A percentile compares a stretch with the other conserved stretches of the same genome.
Conservation (phyloP, 2,329 filamentous ascomycete genomes). For the Fusarium decemcellulare region DNA sequence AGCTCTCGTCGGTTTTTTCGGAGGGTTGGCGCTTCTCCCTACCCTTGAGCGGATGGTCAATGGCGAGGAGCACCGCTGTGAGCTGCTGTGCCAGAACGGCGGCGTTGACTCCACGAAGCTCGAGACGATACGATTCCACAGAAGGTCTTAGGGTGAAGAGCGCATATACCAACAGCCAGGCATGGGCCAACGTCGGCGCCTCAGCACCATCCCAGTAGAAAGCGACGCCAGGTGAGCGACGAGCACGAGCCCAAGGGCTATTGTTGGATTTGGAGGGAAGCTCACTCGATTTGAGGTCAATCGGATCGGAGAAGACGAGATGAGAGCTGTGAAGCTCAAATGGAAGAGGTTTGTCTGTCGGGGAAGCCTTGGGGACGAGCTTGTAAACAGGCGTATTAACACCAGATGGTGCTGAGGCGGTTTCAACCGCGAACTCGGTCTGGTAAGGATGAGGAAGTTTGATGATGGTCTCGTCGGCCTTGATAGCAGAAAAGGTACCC, state of each 20-base stretch:
- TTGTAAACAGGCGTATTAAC: slow-evolving; percentile 51
- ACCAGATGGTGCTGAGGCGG: slow-evolving; percentile 43
- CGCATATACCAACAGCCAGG: slow-evolving; percentile 67
- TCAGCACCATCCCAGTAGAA: slow-evolving; percentile 59
- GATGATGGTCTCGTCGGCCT: slow-evolving; percentile 56
- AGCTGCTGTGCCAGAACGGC: slow-evolving; percentile 57
- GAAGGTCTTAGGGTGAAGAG: slow-evolving; percentile 65
- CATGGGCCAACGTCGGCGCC: slow-evolving; percentile 63
- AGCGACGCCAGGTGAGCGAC: slow-evolving; percentile 64
- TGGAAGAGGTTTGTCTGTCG: slow-evolving; percentile 47
- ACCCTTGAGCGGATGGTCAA: slow-evolving; percentile 61
- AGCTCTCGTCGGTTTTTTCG: slow-evolving; percentile 48
- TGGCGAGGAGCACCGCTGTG: slow-evolving; percentile 62
- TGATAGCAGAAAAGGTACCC: slow-evolving; percentile 39
- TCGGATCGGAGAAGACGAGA: slow-evolving; percentile 62
- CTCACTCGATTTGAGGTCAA: slow-evolving; percentile 64
- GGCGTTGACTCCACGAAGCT: slow-evolving; percentile 57
- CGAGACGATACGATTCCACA: slow-evolving; percentile 64
- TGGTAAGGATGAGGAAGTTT: slow-evolving; percentile 66
- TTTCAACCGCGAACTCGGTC: slow-evolving; percentile 60
- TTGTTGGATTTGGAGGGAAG: slow-evolving; percentile 66
- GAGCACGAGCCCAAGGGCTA: slow-evolving; percentile 69
- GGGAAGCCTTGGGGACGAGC: slow-evolving; percentile 49
- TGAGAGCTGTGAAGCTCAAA: slow-evolving; percentile 51
- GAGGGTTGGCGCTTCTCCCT: slow-evolving; percentile 46